Conservation (phyloP, 1,284 basidiomycete species). For the Ceratobasidium sp. region DNA sequence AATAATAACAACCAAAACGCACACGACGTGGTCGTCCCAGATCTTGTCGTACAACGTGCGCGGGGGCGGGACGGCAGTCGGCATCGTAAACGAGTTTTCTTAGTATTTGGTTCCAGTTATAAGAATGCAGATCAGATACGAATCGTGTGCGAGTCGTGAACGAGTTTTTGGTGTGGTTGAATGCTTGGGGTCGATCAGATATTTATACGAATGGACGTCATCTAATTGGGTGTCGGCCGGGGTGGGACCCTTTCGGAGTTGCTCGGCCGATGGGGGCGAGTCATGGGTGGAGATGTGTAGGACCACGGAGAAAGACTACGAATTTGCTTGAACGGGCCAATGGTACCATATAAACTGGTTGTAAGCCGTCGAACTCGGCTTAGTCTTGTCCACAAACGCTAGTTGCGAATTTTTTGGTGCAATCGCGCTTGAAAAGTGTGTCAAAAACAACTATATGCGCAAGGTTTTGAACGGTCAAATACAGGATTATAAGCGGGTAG, state of each 20-base stretch:
- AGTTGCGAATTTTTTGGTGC: too few species aligned
- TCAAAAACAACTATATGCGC: too few species aligned
- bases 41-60: slow-evolving; percentile 96
- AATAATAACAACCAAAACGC: slow-evolving; percentile 53
- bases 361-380: background rate
- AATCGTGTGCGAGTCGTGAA: background rate
- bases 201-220: slow-evolving; percentile 37
- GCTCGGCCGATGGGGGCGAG: slow-evolving; percentile 26
- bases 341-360: background rate
- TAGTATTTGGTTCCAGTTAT: too few species aligned
- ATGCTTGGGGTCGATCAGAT: slow-evolving; percentile 14
- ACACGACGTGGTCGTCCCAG: slow-evolving; percentile 96
- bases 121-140: too few species aligned
- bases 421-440: too few species aligned
- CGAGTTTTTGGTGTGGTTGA: background rate
- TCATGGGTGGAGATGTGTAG: slow-evolving; percentile 10
- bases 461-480: too few species aligned
- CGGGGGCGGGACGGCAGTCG: slow-evolving; percentile 61
- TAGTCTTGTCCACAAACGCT: too few species aligned
- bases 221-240: slow-evolving; percentile 33
- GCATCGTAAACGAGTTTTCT: slow-evolving; percentile 52
- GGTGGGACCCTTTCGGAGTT: slow-evolving; percentile 8
- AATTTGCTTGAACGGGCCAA: background rate
- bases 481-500: too few species aligned
- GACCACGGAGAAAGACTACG: background rate